Evolutionary conservation across 768 basidiomycete species (phyloP).

Genomic region (Suillus brevipes): DNA sequence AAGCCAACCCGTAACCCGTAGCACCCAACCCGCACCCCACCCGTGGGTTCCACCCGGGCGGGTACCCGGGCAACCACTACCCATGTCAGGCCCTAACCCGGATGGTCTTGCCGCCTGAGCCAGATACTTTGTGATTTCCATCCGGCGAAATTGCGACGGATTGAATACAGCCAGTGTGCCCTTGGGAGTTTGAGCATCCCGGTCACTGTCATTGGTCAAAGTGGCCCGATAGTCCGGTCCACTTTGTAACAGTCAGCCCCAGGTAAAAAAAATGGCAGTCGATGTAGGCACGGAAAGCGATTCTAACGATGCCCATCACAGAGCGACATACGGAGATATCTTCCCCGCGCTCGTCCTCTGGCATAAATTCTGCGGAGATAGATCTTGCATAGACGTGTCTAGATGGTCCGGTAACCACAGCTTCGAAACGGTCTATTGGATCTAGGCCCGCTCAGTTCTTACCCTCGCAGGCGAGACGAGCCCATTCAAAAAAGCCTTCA

Average conservation of each 20-base stretch:
- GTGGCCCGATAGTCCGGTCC: neutral
- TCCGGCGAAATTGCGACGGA: neutral
- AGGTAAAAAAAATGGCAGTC: conserved; percentile 3
- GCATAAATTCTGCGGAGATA: neutral
- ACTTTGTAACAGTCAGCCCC: conserved; percentile 21
- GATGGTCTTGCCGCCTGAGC: too few species aligned
- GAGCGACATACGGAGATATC: neutral
- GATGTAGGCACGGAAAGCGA: conserved; percentile 3
- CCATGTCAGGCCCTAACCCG: too few species aligned
- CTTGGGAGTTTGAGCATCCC: conserved; percentile 5
- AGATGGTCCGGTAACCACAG: neutral
- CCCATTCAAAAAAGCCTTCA: conserved; percentile 12
- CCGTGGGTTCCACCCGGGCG: too few species aligned
- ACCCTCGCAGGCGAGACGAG: conserved; percentile 11
- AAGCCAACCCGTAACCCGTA: too few species aligned
- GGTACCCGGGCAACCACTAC: too few species aligned
- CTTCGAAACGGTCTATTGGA: neutral
- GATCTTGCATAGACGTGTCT: neutral
- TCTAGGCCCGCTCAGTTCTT: neutral
- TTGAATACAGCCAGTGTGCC: neutral
- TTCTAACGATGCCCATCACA: conserved; percentile 3
- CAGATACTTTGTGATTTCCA: neutral
- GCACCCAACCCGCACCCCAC: too few species aligned
- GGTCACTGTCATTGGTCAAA: conserved; percentile 2
- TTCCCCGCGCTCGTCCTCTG: neutral